A percentile compares a stretch with the other conserved stretches of the same genome.
Evolutionary conservation across 192 early-diverging fungal species (phyloP).

Genomic region (Coemansia sp.): DNA sequence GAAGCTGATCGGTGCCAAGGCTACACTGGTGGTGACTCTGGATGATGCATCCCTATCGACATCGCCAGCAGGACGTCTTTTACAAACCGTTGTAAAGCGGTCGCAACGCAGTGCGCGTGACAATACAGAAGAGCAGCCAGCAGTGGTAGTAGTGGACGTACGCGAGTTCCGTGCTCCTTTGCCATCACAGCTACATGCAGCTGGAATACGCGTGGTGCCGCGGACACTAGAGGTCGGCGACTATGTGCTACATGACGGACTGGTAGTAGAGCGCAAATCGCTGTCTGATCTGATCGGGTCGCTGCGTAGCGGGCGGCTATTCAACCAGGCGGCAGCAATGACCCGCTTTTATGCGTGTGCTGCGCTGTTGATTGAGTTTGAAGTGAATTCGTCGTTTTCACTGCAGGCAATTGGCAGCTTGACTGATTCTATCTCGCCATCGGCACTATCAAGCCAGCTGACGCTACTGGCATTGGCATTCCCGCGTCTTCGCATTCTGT

Average conservation of each 20-base stretch:
- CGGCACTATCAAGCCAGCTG: conserved; percentile 71
- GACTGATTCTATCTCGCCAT: conserved; percentile 56
- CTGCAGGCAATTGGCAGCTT: conserved; percentile 57
- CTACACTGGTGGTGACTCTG: conserved; percentile 57
- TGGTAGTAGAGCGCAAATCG: conserved; percentile 92
- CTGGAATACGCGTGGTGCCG: conserved; percentile 70
- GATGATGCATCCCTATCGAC: conserved; percentile 1
- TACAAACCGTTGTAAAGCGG: conserved; percentile 15
- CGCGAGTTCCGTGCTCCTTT: conserved; percentile 91
- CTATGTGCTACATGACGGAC: conserved; percentile 80
- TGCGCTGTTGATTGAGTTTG: conserved; percentile 90
- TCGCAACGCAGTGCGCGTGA: conserved; percentile 28
- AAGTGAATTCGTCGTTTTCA: conserved; percentile 76
- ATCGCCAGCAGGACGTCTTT: conserved; percentile 26
- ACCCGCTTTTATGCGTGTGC: conserved; percentile 73
- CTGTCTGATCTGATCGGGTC: conserved; percentile 83
- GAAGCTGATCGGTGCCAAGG: conserved; percentile 83
- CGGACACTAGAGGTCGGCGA: conserved; percentile 91
- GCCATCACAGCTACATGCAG: conserved; percentile 80
- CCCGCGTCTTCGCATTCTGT: conserved; percentile 79
- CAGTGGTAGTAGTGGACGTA: conserved; percentile 76
- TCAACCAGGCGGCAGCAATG: conserved; percentile 90
- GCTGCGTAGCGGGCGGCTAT: conserved; percentile 80
- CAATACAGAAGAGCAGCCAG: not conserved
- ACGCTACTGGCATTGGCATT: conserved; percentile 77